Percentiles rank a stretch among this genome's conserved stretches.
Conservation (phyloP, 106 monocot genomes). For the Phalaenopsis aphrodite region DNA sequence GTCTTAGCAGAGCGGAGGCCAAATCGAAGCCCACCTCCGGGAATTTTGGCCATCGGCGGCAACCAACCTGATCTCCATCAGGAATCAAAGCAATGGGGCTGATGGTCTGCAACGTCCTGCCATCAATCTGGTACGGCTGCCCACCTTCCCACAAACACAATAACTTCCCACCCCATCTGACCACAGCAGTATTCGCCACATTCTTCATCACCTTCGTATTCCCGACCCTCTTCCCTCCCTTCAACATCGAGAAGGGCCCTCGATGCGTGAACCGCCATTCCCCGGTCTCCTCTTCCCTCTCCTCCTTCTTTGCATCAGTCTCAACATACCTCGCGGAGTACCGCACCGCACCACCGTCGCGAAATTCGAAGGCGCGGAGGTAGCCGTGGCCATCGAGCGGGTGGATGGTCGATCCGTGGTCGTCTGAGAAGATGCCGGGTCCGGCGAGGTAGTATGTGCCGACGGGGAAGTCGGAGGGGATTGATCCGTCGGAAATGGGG, state of each 20-base stretch:
- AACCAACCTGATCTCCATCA: not conserved
- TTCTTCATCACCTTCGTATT: constrained; percentile 97
- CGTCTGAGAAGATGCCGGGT: constrained; percentile 79
- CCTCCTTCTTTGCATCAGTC: constrained; percentile 62
- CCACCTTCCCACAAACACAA: constrained; percentile 93
- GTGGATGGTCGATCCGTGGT: constrained; percentile 79
- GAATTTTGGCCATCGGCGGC: not conserved
- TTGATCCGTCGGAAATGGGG: constrained; percentile 24
- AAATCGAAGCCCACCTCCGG: constrained; percentile 39
- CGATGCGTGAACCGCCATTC: constrained; percentile 72
- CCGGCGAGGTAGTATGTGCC: constrained; percentile 69
- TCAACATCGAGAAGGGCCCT: constrained; percentile 82
- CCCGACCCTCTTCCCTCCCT: constrained; percentile 50
- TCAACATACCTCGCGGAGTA: constrained; percentile 72
- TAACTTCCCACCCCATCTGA: constrained; percentile 53
- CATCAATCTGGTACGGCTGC: constrained; percentile 68
- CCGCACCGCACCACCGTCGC: constrained; percentile 10
- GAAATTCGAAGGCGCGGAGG: constrained; percentile 73
- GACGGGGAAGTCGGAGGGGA: constrained; percentile 43
- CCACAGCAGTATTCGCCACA: constrained; percentile 82
- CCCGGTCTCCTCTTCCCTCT: constrained; percentile 25
- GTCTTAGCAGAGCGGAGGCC: constrained; percentile 45
- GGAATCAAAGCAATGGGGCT: constrained; percentile 39
- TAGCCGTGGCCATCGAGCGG: constrained; percentile 96
- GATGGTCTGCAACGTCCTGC: constrained; percentile 40